These are phyloP conservation scores for Solanum lycopersicoides DNA, from an alignment of 257 asterid species.

Conservation along the genomic window DNA sequence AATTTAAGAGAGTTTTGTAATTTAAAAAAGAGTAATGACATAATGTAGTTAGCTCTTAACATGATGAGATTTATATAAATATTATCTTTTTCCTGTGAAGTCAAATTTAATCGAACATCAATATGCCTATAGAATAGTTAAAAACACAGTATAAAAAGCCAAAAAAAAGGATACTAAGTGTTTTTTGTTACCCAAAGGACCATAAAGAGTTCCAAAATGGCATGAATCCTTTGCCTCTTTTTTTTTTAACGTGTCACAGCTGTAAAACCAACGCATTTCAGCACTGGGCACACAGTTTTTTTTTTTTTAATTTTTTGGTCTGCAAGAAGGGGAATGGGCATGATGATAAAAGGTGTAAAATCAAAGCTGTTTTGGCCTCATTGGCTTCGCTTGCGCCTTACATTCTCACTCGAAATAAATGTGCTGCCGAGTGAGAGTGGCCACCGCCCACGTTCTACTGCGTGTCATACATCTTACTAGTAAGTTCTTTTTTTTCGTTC, in stretches of 20 bases:
- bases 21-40: too few relatives aligned
- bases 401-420: not conserved
- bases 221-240: not conserved
- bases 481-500: too few relatives aligned
- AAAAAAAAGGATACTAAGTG: not conserved
- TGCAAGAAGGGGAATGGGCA: not conserved
- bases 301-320: too few relatives aligned
- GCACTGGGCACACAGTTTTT: not conserved
- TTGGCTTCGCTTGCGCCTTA: not conserved
- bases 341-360: not conserved
- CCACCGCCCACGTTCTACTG: not conserved
- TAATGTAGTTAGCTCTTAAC: too few relatives aligned
- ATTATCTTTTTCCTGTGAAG: too few relatives aligned
- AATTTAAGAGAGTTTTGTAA: too few relatives aligned
- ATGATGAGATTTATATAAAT: too few relatives aligned
- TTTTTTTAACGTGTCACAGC: not conserved
- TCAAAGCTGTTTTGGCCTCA: not conserved
- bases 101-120: not conserved
- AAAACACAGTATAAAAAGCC: not conserved
- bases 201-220: not conserved
- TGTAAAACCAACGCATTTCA: not conserved
- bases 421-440: not conserved
- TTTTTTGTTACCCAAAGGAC: not conserved
- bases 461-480: not conserved
- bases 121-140: fast-evolving